These are phyloP conservation scores for Yamadazyma philogaea DNA, from an alignment of 805 yeast species.

Conservation along the genomic window DNA sequence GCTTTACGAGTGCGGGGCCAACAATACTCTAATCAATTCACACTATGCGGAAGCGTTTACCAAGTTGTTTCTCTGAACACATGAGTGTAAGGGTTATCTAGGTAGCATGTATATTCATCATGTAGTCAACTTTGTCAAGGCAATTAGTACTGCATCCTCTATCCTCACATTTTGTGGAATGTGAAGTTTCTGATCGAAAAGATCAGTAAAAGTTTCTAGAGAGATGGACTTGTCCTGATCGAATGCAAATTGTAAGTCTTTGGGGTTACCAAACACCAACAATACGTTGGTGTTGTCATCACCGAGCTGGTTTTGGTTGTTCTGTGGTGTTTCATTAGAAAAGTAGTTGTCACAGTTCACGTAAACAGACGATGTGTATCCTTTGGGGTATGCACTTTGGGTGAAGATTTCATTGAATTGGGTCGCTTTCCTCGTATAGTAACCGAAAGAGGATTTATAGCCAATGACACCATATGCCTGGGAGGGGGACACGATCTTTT, in stretches of 20 bases:
- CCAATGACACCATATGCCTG: constrained; percentile 69
- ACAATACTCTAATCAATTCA: too few species aligned
- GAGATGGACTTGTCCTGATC: constrained; percentile 48
- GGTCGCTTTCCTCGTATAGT: constrained; percentile 65
- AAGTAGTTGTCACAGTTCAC: constrained; percentile 68
- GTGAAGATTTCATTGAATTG: constrained; percentile 65
- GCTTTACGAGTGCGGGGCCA: too few species aligned
- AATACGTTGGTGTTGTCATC: constrained; percentile 33
- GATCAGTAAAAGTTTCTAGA: constrained; percentile 51
- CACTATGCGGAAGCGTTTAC: too few species aligned
- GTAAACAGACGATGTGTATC: constrained; percentile 67
- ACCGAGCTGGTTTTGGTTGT: constrained; percentile 16
- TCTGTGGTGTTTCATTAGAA: constrained; percentile 4
- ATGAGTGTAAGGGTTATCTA: not conserved
- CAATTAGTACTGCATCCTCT: constrained; percentile 69
- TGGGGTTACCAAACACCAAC: constrained; percentile 62
- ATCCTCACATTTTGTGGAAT: constrained; percentile 57
- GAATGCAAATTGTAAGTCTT: constrained; percentile 54
- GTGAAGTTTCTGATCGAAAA: constrained; percentile 63
- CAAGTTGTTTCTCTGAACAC: too few species aligned
- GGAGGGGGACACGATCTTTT: constrained; percentile 63
- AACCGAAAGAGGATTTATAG: constrained; percentile 63
- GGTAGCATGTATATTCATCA: not conserved
- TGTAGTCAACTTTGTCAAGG: constrained; percentile 37
- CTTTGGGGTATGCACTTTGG: constrained; percentile 58